phyloP scores from a whole-genome alignment of 2,329 filamentous ascomycete species.

The Thermothelomyces thermophilus region DNA sequence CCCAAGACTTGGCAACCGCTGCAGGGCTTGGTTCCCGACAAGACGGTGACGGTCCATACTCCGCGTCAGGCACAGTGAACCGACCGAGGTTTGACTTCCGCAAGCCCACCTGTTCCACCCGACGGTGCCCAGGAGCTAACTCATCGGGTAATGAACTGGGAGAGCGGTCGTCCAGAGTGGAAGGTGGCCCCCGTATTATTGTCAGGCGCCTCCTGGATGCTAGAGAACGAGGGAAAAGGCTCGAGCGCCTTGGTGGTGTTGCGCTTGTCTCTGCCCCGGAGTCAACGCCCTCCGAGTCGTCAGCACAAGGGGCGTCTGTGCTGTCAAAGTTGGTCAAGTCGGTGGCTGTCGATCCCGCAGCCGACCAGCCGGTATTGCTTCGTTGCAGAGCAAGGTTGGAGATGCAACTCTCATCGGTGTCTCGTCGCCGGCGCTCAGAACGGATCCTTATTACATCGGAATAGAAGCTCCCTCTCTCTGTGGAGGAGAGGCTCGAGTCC shows the following conservation, averaged over 20 bases:
- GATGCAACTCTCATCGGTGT: slow-evolving; percentile 14
- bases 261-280: slow-evolving; percentile 7
- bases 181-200: slow-evolving; percentile 9
- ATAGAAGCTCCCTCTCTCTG: slow-evolving; percentile 18
- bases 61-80: not conserved
- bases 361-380: slow-evolving; percentile 16
- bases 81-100: slow-evolving; percentile 7
- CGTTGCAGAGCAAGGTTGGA: slow-evolving; percentile 5
- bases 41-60: not conserved
- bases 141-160: slow-evolving; percentile 7
- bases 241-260: slow-evolving; percentile 10
- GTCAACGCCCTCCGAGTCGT: slow-evolving; percentile 5
- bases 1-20: not conserved
- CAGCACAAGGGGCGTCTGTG: slow-evolving; percentile 12
- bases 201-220: slow-evolving; percentile 9
- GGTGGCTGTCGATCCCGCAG: slow-evolving; percentile 11
- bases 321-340: slow-evolving; percentile 16
- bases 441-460: slow-evolving; percentile 3
- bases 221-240: slow-evolving; percentile 2
- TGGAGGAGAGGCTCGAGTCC: not conserved
- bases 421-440: slow-evolving; percentile 11
- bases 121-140: slow-evolving; percentile 6
- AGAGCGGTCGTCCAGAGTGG: slow-evolving; percentile 3
- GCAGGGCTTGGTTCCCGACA: not conserved
- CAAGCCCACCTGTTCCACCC: slow-evolving; percentile 6